Evolutionary conservation across 2,329 filamentous ascomycete species (phyloP), one percentile per base, ranked within the genome.

Genomic region (Cladophialophora carrionii): DNA sequence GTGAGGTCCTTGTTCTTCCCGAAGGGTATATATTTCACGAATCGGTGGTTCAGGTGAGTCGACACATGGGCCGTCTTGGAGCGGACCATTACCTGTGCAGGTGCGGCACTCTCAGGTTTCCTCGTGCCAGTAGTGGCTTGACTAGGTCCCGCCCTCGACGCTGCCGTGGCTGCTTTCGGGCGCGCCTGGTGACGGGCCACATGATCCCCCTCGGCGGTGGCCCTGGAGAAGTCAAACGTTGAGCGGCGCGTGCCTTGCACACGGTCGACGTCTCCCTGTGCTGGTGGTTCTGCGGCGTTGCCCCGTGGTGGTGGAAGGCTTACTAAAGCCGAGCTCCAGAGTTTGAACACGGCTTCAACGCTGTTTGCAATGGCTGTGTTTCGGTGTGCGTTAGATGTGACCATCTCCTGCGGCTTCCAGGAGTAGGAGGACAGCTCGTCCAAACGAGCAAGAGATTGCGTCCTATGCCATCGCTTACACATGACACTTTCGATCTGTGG

Each of bases 1-100:
- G 63, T 53, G 12, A 32, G 26, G 9, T 46, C 48, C 48, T 34
- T n/a, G 17, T n/a, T 9, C 53, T 59, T 53, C n/a, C 17, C 22
- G 9, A 26, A 26, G 26, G 4, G 26, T 55, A 43, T 17, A 17
- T 7, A 43, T 43, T 43, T 20, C 17, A 43, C 17, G 7, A 43
- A n/a, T 43, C 2, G 37, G 37, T 43, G 37, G 37, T 43, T 43
- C 14, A 43, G 17, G 37, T 43, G 37, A 43, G 37, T 43, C 5
- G 37, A 43, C 37, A 43, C 17, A n/a, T 6, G 8, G 5, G 17
- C 37, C 8, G 37, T 4, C 17, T 43, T 43, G 14, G 37, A 5
- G 7, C 6, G 17, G 17, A 17, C 8, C 37, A 43, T 8, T 6
- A n/a, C 37, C 37, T 43, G 37, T n/a, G 4, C 5, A 7, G 7